phyloP scores from a whole-genome alignment of 352 stramenopile species.

The Phytophthora idaei region DNA sequence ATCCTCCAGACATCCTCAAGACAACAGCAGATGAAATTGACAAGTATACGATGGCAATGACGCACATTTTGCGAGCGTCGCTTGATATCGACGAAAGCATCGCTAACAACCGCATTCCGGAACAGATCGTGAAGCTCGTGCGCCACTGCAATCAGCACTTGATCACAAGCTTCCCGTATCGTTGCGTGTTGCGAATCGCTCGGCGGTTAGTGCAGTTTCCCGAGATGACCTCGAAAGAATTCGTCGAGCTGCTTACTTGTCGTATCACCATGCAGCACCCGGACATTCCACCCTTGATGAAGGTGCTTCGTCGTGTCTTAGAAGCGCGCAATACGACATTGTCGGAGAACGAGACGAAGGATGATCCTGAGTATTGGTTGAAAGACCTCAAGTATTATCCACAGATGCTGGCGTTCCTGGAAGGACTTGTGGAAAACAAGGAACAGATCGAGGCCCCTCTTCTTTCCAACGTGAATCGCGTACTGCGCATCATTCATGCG shows the following conservation, averaged over 20 bases:
- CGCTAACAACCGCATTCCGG: slow-evolving; percentile 63
- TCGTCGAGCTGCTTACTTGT: slow-evolving; percentile 76
- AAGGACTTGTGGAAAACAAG: slow-evolving; percentile 58
- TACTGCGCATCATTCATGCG: slow-evolving; percentile 72
- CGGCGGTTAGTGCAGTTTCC: slow-evolving; percentile 70
- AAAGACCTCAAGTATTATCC: slow-evolving; percentile 74
- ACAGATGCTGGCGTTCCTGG: slow-evolving; percentile 63
- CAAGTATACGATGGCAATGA: slow-evolving; percentile 74
- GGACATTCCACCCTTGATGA: slow-evolving; percentile 71
- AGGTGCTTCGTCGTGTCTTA: slow-evolving; percentile 74
- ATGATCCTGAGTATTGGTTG: slow-evolving; percentile 49
- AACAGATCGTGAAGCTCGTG: slow-evolving; percentile 80
- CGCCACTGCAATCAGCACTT: slow-evolving; percentile 75
- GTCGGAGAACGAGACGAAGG: slow-evolving; percentile 37
- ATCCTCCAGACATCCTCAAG: slow-evolving; percentile 58
- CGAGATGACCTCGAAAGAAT: slow-evolving; percentile 69
- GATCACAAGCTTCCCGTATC: slow-evolving; percentile 77
- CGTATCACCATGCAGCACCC: slow-evolving; percentile 71
- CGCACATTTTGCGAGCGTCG: slow-evolving; percentile 65
- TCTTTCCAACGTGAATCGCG: slow-evolving; percentile 76
- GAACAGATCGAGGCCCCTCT: slow-evolving; percentile 49
- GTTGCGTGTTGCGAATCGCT: slow-evolving; percentile 65
- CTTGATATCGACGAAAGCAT: slow-evolving; percentile 78
- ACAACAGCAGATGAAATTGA: slow-evolving; percentile 59
- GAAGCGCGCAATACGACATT: slow-evolving; percentile 56